A percentile compares a stretch with the other conserved stretches of the same genome.
Evolutionary conservation across 805 yeast species (phyloP).

Genomic region (Zygotorulaspora danielsina): DNA sequence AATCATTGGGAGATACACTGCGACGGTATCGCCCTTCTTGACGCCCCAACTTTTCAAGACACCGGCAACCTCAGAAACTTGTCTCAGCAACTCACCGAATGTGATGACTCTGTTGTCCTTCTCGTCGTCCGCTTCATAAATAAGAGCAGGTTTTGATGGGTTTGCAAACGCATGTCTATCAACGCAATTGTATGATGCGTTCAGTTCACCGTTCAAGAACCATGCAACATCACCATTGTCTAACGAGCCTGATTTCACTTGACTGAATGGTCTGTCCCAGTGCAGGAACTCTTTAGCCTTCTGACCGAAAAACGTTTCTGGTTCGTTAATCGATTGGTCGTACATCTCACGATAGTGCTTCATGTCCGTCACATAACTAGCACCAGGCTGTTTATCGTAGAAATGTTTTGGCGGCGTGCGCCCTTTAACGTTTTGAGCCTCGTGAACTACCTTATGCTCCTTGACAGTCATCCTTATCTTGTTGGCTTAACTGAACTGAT

Average conservation of each 20-base stretch:
- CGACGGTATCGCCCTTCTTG: slow-evolving; percentile 91
- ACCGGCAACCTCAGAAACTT: slow-evolving; percentile 83
- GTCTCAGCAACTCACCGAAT: slow-evolving; percentile 78
- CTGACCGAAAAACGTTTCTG: slow-evolving; percentile 77
- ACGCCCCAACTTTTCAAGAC: slow-evolving; percentile 82
- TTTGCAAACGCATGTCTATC: slow-evolving; percentile 89
- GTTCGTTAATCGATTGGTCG: slow-evolving; percentile 73
- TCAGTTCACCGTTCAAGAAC: slow-evolving; percentile 90
- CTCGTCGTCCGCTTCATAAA: slow-evolving; percentile 94
- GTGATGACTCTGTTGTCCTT: slow-evolving; percentile 68
- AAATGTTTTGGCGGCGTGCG: slow-evolving; percentile 39
- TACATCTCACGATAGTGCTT: slow-evolving; percentile 72
- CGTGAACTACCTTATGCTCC: slow-evolving; percentile 40
- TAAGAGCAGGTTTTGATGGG: slow-evolving; percentile 79
- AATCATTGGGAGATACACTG: slow-evolving; percentile 95
- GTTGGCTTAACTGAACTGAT: too few species aligned
- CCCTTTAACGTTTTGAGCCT: slow-evolving; percentile 36
- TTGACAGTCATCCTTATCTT: slow-evolving; percentile 19
- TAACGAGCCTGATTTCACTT: slow-evolving; percentile 52
- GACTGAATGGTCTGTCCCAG: slow-evolving; percentile 71
- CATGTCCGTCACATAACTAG: slow-evolving; percentile 50
- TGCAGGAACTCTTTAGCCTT: slow-evolving; percentile 65
- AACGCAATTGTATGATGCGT: slow-evolving; percentile 90
- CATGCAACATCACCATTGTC: slow-evolving; percentile 81
- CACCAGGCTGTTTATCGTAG: slow-evolving; percentile 39